Evolutionary conservation across 345 rosid genomes (phyloP).

Genomic region (Pistacia atlantica): DNA sequence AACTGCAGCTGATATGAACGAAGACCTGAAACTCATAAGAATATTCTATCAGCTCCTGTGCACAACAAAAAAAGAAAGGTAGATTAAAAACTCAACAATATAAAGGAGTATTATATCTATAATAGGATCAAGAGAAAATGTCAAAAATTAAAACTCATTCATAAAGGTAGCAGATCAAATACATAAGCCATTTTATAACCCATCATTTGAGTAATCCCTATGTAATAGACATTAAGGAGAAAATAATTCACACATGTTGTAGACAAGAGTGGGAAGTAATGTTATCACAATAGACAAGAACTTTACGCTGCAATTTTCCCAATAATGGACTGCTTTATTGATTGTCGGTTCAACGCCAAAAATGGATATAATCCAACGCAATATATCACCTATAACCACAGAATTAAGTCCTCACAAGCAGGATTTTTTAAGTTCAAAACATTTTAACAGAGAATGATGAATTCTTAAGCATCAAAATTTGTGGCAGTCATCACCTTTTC

Average conservation of each 20-base stretch:
- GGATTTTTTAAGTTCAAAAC: not conserved
- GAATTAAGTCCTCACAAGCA: conserved; percentile 9
- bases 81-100: not conserved
- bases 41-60: conserved; percentile 10
- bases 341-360: conserved; percentile 58
- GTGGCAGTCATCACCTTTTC: conserved; percentile 48
- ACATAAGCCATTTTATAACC: not conserved
- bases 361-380: conserved; percentile 80
- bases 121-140: not conserved
- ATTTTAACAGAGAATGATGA: not conserved
- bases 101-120: not conserved
- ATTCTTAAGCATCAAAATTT: conserved; percentile 3
- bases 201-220: not conserved
- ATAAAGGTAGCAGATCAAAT: not conserved
- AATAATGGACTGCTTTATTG: conserved; percentile 51
- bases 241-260: not conserved
- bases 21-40: conserved; percentile 60
- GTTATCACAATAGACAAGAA: conserved; percentile 16
- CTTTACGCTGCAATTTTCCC: conserved; percentile 59
- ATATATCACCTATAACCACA: conserved; percentile 46
- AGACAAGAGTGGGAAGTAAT: not conserved
- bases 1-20: conserved; percentile 45
- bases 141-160: not conserved
- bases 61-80: not conserved
- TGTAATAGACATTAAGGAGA: not conserved